Percentiles rank a stretch among this genome's conserved stretches.
Conservation (phyloP, 2,329 filamentous ascomycete species). For the Arthrobotrys musiformis region DNA sequence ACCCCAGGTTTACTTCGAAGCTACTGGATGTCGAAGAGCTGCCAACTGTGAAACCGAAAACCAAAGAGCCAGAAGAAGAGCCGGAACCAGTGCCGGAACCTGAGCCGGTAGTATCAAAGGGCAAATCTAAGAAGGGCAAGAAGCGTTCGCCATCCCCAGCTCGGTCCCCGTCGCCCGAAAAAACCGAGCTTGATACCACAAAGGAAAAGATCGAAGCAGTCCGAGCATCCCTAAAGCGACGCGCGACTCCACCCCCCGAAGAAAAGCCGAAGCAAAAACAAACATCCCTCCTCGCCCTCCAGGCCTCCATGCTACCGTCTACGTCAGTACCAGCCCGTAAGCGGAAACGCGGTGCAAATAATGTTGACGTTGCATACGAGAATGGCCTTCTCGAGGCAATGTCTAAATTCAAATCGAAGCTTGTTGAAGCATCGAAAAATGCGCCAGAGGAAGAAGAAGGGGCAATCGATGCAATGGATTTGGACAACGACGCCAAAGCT, state of each 20-base stretch:
- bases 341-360: slow-evolving; percentile 70
- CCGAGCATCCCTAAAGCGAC: slow-evolving; percentile 50
- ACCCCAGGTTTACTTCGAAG: slow-evolving; percentile 49
- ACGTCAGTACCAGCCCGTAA: slow-evolving; percentile 78
- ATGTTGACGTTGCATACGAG: slow-evolving; percentile 69
- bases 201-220: slow-evolving; percentile 53
- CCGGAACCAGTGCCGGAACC: slow-evolving; percentile 3
- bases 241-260: slow-evolving; percentile 43
- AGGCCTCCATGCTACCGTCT: slow-evolving; percentile 74
- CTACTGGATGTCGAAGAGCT: slow-evolving; percentile 41
- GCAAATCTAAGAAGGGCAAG: slow-evolving; percentile 15
- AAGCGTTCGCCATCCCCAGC: slow-evolving; percentile 31
- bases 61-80: not conserved
- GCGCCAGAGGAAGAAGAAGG: slow-evolving; percentile 59
- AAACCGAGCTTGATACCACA: slow-evolving; percentile 29
- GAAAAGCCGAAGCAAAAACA: slow-evolving; percentile 59
- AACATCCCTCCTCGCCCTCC: slow-evolving; percentile 68
- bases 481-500: slow-evolving; percentile 57
- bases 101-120: slow-evolving; percentile 15
- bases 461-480: slow-evolving; percentile 54
- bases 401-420: slow-evolving; percentile 80
- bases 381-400: slow-evolving; percentile 76
- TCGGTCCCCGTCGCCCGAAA: slow-evolving; percentile 20
- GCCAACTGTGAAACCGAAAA: slow-evolving; percentile 26
- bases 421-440: slow-evolving; percentile 69